Evolutionary conservation across 345 rosid genomes (phyloP).

Genomic region (Durio zibethinus): DNA sequence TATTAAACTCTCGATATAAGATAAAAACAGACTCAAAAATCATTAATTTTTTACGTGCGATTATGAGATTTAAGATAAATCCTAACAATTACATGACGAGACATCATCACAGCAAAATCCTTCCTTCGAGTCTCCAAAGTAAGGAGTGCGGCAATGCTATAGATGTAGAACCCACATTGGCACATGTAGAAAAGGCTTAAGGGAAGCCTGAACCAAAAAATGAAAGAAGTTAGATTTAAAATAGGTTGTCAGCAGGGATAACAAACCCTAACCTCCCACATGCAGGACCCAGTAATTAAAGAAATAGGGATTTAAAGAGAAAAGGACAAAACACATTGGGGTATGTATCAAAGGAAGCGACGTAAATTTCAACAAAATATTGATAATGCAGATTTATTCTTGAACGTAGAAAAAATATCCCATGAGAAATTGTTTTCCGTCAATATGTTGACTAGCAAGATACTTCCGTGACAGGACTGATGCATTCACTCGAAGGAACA

Average conservation of each 20-base stretch:
- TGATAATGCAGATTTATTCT: neutral
- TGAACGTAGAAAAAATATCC: neutral
- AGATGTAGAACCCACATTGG: conserved; percentile 85
- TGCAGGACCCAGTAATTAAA: neutral
- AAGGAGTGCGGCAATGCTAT: conserved; percentile 75
- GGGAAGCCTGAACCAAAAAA: conserved; percentile 53
- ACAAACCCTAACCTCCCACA: neutral
- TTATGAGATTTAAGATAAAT: too few species aligned
- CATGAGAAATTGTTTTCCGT: neutral
- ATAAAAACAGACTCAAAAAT: too few species aligned
- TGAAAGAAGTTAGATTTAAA: neutral
- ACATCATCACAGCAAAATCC: conserved; percentile 96
- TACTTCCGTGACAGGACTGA: neutral
- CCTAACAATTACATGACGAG: conserved; percentile 96
- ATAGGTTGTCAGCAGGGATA: neutral
- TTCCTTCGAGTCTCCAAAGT: conserved; percentile 94
- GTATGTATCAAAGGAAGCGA: neutral
- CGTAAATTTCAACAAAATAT: neutral
- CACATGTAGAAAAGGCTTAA: conserved; percentile 75
- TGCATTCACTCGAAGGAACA: neutral
- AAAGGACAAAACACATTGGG: neutral
- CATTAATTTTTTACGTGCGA: too few species aligned
- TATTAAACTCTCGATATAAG: too few species aligned
- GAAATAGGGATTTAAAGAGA: neutral
- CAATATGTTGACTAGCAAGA: neutral